phyloP scores from a whole-genome alignment of 371 early-diverging fungal species.

The Haplosporangium sp. region DNA sequence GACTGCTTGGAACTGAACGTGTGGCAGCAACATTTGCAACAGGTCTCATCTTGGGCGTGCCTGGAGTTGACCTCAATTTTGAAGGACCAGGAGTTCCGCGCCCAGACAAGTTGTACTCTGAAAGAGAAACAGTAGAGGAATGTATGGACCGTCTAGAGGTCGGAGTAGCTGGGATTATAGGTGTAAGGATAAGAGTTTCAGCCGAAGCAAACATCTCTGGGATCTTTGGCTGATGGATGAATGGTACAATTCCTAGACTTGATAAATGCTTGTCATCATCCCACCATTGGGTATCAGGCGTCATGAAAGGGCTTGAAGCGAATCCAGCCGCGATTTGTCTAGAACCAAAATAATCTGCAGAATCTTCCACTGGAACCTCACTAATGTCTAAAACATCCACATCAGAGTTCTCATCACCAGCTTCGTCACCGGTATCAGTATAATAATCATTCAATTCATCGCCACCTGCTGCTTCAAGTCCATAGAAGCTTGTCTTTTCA shows the following conservation, averaged over 20 bases:
- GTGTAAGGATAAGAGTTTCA: conserved; percentile 22
- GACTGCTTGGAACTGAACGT: too few relatives aligned
- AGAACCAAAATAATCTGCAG: conserved; percentile 4
- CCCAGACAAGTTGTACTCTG: neutral
- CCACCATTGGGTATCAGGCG: conserved; percentile 22
- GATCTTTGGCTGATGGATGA: conserved; percentile 24
- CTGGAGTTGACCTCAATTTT: neutral
- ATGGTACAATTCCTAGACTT: conserved; percentile 23
- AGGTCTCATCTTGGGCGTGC: neutral
- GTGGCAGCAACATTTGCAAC: too few relatives aligned
- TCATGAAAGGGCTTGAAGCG: neutral
- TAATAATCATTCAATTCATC: too few relatives aligned
- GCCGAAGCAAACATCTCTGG: conserved; percentile 27
- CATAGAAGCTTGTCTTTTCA: neutral
- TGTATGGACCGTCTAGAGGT: neutral
- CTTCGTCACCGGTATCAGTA: conserved; percentile 4
- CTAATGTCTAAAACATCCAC: neutral
- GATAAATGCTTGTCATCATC: conserved; percentile 15
- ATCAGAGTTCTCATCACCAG: conserved; percentile 3
- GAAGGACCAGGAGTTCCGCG: neutral
- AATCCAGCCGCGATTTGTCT: conserved; percentile 13
- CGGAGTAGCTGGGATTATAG: conserved; percentile 5
- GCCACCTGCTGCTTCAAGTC: too few relatives aligned
- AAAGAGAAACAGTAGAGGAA: neutral
- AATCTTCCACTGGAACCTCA: neutral